phyloP scores from a whole-genome alignment of 2,329 filamentous ascomycete genomes.

The Calonectria naviculata region DNA sequence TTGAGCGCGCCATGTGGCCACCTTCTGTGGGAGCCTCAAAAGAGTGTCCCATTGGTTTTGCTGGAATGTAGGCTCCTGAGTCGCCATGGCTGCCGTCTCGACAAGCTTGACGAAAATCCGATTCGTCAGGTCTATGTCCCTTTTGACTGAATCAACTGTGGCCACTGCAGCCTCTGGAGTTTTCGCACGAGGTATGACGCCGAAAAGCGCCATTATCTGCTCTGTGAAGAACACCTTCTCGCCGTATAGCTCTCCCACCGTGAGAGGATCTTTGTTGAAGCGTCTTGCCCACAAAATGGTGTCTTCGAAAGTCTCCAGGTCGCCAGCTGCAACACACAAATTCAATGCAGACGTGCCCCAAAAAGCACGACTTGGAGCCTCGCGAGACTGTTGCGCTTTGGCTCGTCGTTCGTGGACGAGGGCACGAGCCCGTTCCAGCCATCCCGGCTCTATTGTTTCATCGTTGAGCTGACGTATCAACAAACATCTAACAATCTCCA shows the following conservation, averaged over 20 bases:
- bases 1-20: constrained; percentile 14
- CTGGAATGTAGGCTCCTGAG: constrained; percentile 27
- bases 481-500: constrained; percentile 23
- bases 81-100: constrained; percentile 24
- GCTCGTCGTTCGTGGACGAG: constrained; percentile 34
- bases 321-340: constrained; percentile 39
- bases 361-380: constrained; percentile 32
- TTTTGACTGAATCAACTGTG: constrained; percentile 1
- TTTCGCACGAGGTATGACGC: constrained; percentile 22
- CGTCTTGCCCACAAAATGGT: constrained; percentile 42
- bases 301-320: constrained; percentile 34
- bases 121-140: constrained; percentile 23
- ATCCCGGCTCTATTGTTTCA: constrained; percentile 11
- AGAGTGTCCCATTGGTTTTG: constrained; percentile 13
- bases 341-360: constrained; percentile 42
- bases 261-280: constrained; percentile 42
- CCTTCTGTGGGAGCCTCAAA: constrained; percentile 12
- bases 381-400: constrained; percentile 36
- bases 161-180: constrained; percentile 10
- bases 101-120: constrained; percentile 26
- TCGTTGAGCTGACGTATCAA: constrained; percentile 23
- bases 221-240: constrained; percentile 1
- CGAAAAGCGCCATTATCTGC: constrained; percentile 35
- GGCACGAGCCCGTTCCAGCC: constrained; percentile 23
- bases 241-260: constrained; percentile 28